Base-by-base conservation (phyloP, 768 basidiomycete genomes). In the Mycena leptocephala region DNA sequence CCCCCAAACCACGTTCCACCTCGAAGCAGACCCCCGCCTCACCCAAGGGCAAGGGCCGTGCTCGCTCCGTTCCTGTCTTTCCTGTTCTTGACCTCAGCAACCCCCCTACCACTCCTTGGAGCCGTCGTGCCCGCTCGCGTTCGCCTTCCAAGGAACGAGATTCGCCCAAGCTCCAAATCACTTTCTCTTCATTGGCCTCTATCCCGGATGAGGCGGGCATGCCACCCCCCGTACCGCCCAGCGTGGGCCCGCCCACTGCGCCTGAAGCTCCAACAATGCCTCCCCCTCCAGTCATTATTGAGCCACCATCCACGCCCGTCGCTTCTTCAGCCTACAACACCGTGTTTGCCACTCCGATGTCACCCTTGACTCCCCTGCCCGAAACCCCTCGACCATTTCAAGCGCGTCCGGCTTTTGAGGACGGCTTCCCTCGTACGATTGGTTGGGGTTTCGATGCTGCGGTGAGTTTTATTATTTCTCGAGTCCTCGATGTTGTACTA, bases 321-420 rank as follows among this genome's bases (percentile, higher is more conserved):
- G 66, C 63, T 53, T 48, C 77, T 11, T 64, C 35, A 5, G 70
- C 62, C 18, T 69, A 64, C 33, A 43, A 56, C 28, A 58, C 62
- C 46, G 69, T 72, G 8, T 68, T 74, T 61, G 72, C 74, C 20
- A 79, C 81, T 5, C 82, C 86, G 13, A 80, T 86, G 72, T 89
- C 88, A 1, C 88, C 88, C 22, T 83, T 93, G 41, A 91, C 92
- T 9, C 91, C 92, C 9, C 78, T 90, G 39, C 88, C 90, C 8
- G 85, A 88, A 74, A 90, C 91, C 1, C 90, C 91, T 7, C 79
- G 80, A 33, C 82, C 82, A 77, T 73, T 43, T 68, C 51, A 69
- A 46, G 2, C 20, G 72, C 22, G 72, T 39, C 14, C 64, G 30
- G 46, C 71, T 70, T 56, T 72, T 2, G 80, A 81, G 14, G 79